Base-by-base conservation (phyloP, 1,284 basidiomycete species). In the Vanrija humicola region DNA sequence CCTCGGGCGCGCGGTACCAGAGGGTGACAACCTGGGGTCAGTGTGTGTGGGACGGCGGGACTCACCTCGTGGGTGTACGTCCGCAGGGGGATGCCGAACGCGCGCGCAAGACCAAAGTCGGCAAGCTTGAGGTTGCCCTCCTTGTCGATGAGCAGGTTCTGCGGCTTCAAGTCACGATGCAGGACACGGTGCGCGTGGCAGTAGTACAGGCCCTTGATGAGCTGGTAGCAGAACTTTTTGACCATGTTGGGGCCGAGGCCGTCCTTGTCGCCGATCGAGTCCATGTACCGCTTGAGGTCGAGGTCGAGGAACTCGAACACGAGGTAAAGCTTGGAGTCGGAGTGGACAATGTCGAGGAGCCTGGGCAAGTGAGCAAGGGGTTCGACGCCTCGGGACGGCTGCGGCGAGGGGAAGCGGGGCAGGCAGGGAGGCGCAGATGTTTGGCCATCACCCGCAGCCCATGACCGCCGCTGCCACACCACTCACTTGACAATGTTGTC, bases 261-360 rank as follows among this genome's bases (percentile, higher is more conserved):
- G 55, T 95, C 93, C 56, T 91, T 86, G 63, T 97, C 91, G 50
- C 96, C 96, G 65, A 98, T 88, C 38, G 91, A 87, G 77, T 99
- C 96, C 96, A 99, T 99, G 78, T 98, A 98, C 74, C 94, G 93
- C 79, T 99, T 99, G 54, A 99, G 82, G 77, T 99, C 96, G 75
- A 94, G 89, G 72, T 98, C 96, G 78, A 96, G 96, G 74, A 87
- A 98, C 77, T 99, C 96, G 74, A 98, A 98, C 59, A 99, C 96
- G 59, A 99, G 90, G 68, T 98, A 90, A 44, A 99, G 87, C 70
- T 98, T 98, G 28, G 92, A 89, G 77, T 99, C 93, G 19, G 91
- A 96, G 75, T 98, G 94, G 61, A 98, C 97, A 55, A 99, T 96
- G 74, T 98, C 96, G 81, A 98, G 87, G 16, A 99, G 85, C 66